A percentile compares a stretch with the other conserved stretches of the same genome.
Evolutionary conservation across 2,329 filamentous ascomycete species (phyloP).

Genomic region (Chrysosphaeria jannelii): DNA sequence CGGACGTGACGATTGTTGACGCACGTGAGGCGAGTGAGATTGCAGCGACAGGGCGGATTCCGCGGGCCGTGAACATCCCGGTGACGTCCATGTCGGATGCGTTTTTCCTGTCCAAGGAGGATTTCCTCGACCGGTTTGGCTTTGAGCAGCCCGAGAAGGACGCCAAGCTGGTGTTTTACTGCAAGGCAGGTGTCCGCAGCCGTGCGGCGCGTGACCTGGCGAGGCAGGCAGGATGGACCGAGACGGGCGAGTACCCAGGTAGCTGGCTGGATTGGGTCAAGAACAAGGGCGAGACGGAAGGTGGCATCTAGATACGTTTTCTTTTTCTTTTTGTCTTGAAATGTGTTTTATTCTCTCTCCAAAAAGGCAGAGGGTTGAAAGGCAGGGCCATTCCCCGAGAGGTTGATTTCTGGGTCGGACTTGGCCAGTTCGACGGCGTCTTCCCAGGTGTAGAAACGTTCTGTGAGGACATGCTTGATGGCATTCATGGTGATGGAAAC

Average conservation of each 20-base stretch:
- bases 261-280: slow-evolving; percentile 61
- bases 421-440: slow-evolving; percentile 38
- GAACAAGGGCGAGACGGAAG: slow-evolving; percentile 36
- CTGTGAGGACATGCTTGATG: slow-evolving; percentile 64
- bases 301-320: too few species aligned
- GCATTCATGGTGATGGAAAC: slow-evolving; percentile 46
- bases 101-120: slow-evolving; percentile 42
- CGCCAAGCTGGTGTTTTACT: slow-evolving; percentile 53
- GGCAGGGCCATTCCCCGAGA: slow-evolving; percentile 17
- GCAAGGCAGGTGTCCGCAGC: slow-evolving; percentile 69
- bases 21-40: slow-evolving; percentile 45
- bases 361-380: slow-evolving; percentile 16
- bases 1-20: slow-evolving; percentile 23
- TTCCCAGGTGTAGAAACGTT: slow-evolving; percentile 69
- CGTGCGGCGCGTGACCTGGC: slow-evolving; percentile 50
- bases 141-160: slow-evolving; percentile 32
- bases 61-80: slow-evolving; percentile 56
- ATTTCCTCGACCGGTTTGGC: slow-evolving; percentile 62
- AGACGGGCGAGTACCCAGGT: slow-evolving; percentile 40
- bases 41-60: slow-evolving; percentile 36
- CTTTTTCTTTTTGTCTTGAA: too few species aligned
- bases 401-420: slow-evolving; percentile 34
- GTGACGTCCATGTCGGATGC: slow-evolving; percentile 48
- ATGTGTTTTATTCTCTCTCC: too few species aligned
- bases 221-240: slow-evolving; percentile 40